Percentiles rank a stretch among this genome's conserved stretches.
These are phyloP conservation scores for Dalbergia oliveri DNA, from an alignment of 306 rosid species.

Conservation along the genomic window DNA sequence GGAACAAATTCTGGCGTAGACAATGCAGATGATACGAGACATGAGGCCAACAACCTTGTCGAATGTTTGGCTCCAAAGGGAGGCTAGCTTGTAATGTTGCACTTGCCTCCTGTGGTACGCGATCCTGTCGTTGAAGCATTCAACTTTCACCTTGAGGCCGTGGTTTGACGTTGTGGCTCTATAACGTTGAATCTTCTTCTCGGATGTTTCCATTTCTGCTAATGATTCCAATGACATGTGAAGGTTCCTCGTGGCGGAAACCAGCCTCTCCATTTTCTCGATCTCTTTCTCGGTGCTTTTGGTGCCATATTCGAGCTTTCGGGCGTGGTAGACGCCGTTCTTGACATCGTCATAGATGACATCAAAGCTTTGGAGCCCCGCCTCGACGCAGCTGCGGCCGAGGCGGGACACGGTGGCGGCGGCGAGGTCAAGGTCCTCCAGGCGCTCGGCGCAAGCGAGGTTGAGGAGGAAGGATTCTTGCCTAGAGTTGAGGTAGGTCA, in stretches of 20 bases:
- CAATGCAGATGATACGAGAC: conserved; percentile 60
- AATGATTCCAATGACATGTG: conserved; percentile 57
- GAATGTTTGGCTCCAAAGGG: conserved; percentile 71
- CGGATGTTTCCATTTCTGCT: conserved; percentile 56
- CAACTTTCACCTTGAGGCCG: conserved; percentile 46
- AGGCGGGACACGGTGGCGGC: conserved; percentile 60
- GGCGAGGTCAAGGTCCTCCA: conserved; percentile 66
- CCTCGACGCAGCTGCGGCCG: conserved; percentile 50
- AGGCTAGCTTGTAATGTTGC: conserved; percentile 57
- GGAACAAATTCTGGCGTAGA: conserved; percentile 57
- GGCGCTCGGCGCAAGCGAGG: conserved; percentile 71
- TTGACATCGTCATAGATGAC: conserved; percentile 50
- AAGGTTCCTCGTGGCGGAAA: conserved; percentile 50
- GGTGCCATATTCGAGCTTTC: conserved; percentile 47
- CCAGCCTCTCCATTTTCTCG: conserved; percentile 59
- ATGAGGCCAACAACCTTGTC: conserved; percentile 60
- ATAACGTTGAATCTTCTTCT: conserved; percentile 57
- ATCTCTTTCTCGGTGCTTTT: conserved; percentile 38
- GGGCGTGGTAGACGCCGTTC: conserved; percentile 28
- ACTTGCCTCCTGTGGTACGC: conserved; percentile 50
- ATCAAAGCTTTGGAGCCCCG: conserved; percentile 45
- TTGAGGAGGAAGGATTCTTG: conserved; percentile 67
- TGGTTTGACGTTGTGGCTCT: conserved; percentile 39
- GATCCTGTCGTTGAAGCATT: conserved; percentile 50
- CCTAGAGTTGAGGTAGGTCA: conserved; percentile 52